Evolutionary conservation across 139 green algal species (phyloP).

Genomic region (Coelastrella sp.): DNA sequence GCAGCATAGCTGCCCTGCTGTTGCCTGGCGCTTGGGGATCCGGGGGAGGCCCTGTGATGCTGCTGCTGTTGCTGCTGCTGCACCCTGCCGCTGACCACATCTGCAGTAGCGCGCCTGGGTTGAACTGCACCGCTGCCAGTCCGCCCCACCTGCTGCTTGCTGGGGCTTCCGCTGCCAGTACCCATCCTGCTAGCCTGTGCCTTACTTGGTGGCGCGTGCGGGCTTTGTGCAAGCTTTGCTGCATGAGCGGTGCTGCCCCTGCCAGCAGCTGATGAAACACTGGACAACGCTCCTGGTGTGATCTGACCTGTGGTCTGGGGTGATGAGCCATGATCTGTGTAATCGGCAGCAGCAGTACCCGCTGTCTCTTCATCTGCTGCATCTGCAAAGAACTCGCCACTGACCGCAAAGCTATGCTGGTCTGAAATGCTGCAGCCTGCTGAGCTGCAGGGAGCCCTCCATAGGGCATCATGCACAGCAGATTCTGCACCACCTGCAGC

Average conservation of each 20-base stretch:
- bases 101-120: background rate
- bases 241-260: background rate
- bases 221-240: background rate
- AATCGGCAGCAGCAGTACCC: background rate
- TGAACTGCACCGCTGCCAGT: background rate
- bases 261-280: background rate
- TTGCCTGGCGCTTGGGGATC: background rate
- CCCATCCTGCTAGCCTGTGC: background rate
- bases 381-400: constrained; percentile 21
- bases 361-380: constrained; percentile 43
- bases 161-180: background rate
- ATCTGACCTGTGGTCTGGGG: background rate
- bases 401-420: constrained; percentile 19
- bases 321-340: no score
- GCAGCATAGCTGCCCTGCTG: background rate
- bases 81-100: background rate
- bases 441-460: background rate
- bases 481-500: background rate
- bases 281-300: background rate
- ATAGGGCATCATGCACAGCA: background rate
- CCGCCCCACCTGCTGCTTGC: background rate
- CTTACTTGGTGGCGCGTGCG: background rate
- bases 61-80: background rate
- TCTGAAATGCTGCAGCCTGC: background rate
- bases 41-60: background rate